A percentile compares a stretch with the other conserved stretches of the same genome.
Conservation (phyloP, 73 alveolate species). For the Tetrahymena thermophila region DNA sequence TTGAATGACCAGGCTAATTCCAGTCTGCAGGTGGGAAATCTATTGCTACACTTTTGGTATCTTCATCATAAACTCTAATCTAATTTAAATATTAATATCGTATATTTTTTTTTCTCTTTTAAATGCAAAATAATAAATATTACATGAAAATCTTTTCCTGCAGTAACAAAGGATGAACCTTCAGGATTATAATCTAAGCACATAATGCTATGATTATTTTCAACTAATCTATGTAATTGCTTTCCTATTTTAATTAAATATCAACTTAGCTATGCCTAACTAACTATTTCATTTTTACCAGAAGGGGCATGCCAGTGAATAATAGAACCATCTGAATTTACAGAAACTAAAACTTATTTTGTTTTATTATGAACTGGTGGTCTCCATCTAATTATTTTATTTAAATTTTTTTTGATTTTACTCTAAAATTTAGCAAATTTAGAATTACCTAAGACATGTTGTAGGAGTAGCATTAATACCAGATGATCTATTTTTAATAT, state of each 20-base stretch:
- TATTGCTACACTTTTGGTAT: conserved; percentile 65
- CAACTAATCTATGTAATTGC: conserved; percentile 69
- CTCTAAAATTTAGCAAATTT: background rate
- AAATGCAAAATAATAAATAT: background rate
- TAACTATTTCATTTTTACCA: conserved; percentile 41
- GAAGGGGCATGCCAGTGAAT: conserved; percentile 94
- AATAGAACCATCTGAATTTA: conserved; percentile 86
- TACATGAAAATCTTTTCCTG: conserved; percentile 84
- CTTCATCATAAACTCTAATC: conserved; percentile 88
- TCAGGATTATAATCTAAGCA: conserved; percentile 82
- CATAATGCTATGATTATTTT: conserved; percentile 75
- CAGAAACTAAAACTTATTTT: conserved; percentile 76
- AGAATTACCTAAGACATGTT: background rate
- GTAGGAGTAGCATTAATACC: background rate
- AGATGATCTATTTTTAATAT: background rate
- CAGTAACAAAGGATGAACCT: conserved; percentile 85
- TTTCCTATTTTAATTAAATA: conserved; percentile 5
- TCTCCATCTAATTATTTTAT: conserved; percentile 68
- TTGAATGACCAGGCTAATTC: conserved; percentile 88
- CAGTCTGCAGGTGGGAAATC: conserved; percentile 64
- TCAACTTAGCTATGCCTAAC: background rate
- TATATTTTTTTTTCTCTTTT: background rate
- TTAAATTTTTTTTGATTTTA: background rate
- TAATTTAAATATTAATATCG: background rate
- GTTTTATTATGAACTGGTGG: conserved; percentile 62